phyloP scores from a whole-genome alignment of 768 basidiomycete genomes.

The Xerocomus spinulosus region DNA sequence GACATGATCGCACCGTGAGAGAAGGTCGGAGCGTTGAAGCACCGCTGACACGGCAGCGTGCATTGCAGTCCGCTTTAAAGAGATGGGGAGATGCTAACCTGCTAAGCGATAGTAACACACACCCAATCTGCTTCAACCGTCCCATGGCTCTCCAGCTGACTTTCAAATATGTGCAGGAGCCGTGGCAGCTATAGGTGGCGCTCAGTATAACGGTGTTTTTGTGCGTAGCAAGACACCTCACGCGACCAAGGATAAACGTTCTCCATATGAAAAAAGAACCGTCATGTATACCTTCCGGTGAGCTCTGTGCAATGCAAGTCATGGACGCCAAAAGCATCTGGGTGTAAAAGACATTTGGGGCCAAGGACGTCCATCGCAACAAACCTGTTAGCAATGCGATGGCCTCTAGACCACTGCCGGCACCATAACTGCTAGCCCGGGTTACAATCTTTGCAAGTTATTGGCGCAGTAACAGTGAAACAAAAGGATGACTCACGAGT shows the following conservation, averaged over 20 bases:
- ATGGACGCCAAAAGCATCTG: slow-evolving; percentile 64
- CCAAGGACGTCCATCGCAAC: slow-evolving; percentile 61
- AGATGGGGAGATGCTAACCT: slow-evolving; percentile 8
- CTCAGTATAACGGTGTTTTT: background rate
- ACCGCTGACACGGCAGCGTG: slow-evolving; percentile 48
- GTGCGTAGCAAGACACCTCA: slow-evolving; percentile 33
- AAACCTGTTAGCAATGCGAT: slow-evolving; percentile 51
- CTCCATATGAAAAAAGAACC: slow-evolving; percentile 52
- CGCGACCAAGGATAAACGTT: slow-evolving; percentile 67
- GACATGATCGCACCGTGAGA: slow-evolving; percentile 50
- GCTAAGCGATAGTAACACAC: slow-evolving; percentile 16
- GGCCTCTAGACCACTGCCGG: slow-evolving; percentile 51
- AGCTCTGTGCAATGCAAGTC: slow-evolving; percentile 54
- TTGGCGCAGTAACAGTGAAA: background rate
- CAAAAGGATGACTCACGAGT: slow-evolving; percentile 41
- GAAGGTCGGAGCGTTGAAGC: slow-evolving; percentile 49
- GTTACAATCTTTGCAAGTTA: slow-evolving; percentile 46
- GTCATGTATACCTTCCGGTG: slow-evolving; percentile 29
- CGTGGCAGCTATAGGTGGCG: slow-evolving; percentile 49
- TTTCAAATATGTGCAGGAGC: slow-evolving; percentile 53
- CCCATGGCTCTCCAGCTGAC: slow-evolving; percentile 44
- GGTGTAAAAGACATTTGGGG: slow-evolving; percentile 59
- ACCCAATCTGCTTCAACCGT: slow-evolving; percentile 58
- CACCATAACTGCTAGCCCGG: slow-evolving; percentile 57
- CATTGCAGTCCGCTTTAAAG: slow-evolving; percentile 36